Percentiles rank a stretch among this genome's conserved stretches.
Conservation (phyloP, 208 protist species). For the Acanthamoeba royreba region DNA sequence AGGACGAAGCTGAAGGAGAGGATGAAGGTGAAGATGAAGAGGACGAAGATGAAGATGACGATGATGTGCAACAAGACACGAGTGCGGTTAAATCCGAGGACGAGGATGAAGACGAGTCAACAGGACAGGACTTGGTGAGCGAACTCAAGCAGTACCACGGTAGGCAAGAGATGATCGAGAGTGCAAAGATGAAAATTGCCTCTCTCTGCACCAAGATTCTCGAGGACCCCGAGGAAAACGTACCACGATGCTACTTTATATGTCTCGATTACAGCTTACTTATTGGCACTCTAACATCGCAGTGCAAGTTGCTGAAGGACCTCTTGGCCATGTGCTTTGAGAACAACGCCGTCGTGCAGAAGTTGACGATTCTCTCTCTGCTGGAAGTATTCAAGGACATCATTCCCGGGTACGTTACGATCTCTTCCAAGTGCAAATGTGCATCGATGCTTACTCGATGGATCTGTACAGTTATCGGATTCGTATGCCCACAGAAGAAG, state of each 20-base stretch:
- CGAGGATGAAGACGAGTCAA: neutral
- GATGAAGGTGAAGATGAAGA: neutral
- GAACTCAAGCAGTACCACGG: neutral
- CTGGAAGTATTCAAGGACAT: conserved; percentile 29
- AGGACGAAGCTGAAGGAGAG: neutral
- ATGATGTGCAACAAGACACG: neutral
- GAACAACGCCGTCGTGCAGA: neutral
- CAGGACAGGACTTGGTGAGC: neutral
- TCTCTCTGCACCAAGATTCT: conserved; percentile 21
- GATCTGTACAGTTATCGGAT: neutral
- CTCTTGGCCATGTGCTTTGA: neutral
- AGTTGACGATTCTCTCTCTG: conserved; percentile 21
- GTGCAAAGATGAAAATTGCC: neutral
- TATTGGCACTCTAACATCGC: neutral
- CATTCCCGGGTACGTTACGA: neutral
- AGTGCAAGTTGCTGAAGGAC: conserved; percentile 23
- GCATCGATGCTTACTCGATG: neutral
- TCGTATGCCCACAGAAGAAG: conserved; percentile 10
- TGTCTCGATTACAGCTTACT: neutral
- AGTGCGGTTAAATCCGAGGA: neutral
- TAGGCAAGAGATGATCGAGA: neutral
- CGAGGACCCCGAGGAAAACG: conserved; percentile 21
- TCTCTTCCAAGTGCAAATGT: neutral
- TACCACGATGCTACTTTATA: neutral
- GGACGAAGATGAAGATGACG: neutral